Conservation (phyloP, 2,329 filamentous ascomycete genomes). For the Xenosphaeropsis pyriputrescens region DNA sequence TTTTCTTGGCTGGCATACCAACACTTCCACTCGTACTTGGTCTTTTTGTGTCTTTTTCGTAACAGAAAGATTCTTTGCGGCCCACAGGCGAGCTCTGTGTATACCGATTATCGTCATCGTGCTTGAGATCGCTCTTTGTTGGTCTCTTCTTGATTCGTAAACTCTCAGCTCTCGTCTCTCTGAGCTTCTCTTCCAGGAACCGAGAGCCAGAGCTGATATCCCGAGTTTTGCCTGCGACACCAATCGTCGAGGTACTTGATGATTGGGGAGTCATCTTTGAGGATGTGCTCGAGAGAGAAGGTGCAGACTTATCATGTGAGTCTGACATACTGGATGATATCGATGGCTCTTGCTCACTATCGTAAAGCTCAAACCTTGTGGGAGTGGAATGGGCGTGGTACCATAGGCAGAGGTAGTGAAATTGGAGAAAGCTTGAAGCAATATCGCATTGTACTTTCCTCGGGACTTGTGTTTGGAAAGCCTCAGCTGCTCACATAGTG, state of each 20-base stretch:
- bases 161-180: constrained; percentile 18
- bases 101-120: constrained; percentile 5
- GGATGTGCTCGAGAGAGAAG: not conserved
- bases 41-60: constrained; percentile 11
- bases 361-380: no score
- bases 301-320: no score
- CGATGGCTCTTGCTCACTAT: no score
- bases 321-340: no score
- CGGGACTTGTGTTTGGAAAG: no score
- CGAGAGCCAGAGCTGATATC: constrained; percentile 2
- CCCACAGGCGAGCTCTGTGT: constrained; percentile 16
- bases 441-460: no score
- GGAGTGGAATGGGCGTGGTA: no score
- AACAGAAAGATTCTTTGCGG: constrained; percentile 4
- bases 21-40: constrained; percentile 14
- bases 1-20: constrained; percentile 23
- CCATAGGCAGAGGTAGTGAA: no score
- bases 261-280: not conserved
- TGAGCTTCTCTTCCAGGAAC: constrained; percentile 18
- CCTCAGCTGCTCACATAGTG: no score
- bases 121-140: constrained; percentile 11
- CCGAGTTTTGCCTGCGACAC: not conserved
- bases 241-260: not conserved
- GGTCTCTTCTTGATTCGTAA: constrained; percentile 5
- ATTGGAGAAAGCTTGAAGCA: no score